Conservation (phyloP, 495 filamentous ascomycete species). For the Achaetomiella virescens region DNA sequence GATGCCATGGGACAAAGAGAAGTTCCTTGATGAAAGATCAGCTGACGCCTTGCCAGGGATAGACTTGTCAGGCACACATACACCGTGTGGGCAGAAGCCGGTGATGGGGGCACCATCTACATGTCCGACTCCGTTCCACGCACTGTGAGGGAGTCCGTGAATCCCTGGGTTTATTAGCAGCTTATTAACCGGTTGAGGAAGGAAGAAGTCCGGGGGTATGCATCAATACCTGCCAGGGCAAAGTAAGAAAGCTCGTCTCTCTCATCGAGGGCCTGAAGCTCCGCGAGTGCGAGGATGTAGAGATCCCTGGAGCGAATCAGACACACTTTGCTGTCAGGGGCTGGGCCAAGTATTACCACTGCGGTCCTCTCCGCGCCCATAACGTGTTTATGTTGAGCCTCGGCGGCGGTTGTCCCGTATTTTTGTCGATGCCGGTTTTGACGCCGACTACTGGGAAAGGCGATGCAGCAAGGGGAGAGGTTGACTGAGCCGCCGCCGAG, state of each 20-base stretch:
- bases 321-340: background rate
- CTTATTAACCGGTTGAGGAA: conserved; percentile 1
- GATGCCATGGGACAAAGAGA: conserved; percentile 39
- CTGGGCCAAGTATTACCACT: conserved; percentile 29
- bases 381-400: conserved; percentile 37
- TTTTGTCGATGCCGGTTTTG: conserved; percentile 31
- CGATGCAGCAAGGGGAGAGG: background rate
- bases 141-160: conserved; percentile 43
- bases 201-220: background rate
- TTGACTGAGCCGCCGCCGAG: conserved; percentile 1
- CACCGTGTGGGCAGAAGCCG: conserved; percentile 47
- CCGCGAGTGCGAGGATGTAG: conserved; percentile 39
- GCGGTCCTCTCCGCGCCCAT: conserved; percentile 31
- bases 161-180: conserved; percentile 35
- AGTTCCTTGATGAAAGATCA: conserved; percentile 25
- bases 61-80: conserved; percentile 24
- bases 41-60: conserved; percentile 1
- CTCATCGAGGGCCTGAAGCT: conserved; percentile 36
- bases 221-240: conserved; percentile 39
- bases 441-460: conserved; percentile 32
- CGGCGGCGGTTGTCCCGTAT: conserved; percentile 29
- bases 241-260: conserved; percentile 43
- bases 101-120: conserved; percentile 26
- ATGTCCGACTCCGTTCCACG: conserved; percentile 42
- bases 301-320: conserved; percentile 33